A percentile compares a stretch with the other conserved stretches of the same genome.
These are phyloP conservation scores for Phytopythium vexans DNA, from an alignment of 352 stramenopile genomes.

Conservation along the genomic window DNA sequence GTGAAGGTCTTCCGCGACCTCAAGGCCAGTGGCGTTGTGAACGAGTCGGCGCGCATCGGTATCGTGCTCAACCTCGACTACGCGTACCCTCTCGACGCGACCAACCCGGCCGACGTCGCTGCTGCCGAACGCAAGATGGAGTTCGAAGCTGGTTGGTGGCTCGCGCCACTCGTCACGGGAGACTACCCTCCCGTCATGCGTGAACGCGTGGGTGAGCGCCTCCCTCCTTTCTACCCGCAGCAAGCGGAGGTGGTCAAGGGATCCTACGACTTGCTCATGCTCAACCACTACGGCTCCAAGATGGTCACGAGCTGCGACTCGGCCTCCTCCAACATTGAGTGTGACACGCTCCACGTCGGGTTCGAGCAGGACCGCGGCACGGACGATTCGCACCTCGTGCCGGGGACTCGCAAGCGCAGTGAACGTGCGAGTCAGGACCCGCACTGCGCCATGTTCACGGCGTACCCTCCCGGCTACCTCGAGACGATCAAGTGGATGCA, in stretches of 20 bases:
- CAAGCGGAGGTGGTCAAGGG: conserved; percentile 53
- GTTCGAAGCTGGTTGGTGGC: conserved; percentile 88
- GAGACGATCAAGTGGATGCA: conserved; percentile 38
- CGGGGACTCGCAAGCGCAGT: conserved; percentile 13
- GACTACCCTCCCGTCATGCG: conserved; percentile 90
- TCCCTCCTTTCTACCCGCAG: conserved; percentile 80
- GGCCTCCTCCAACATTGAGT: conserved; percentile 13
- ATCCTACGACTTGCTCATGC: conserved; percentile 87
- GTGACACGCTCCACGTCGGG: conserved; percentile 16
- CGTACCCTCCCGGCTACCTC: conserved; percentile 35
- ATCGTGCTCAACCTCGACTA: conserved; percentile 85
- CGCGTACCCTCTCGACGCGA: conserved; percentile 59
- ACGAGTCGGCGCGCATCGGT: conserved; percentile 65
- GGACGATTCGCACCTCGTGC: conserved; percentile 33
- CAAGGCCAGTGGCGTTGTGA: conserved; percentile 32
- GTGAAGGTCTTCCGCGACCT: conserved; percentile 73
- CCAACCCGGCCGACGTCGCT: conserved; percentile 21
- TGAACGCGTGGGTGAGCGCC: conserved; percentile 49
- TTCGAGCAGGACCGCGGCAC: conserved; percentile 27
- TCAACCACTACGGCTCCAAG: conserved; percentile 89
- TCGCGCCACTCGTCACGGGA: conserved; percentile 78
- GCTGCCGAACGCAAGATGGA: conserved; percentile 73
- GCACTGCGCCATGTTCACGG: conserved; percentile 20
- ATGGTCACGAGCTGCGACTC: conserved; percentile 30
- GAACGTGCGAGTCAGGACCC: conserved; percentile 7